Conservation (phyloP, 768 basidiomycete genomes). For the Trametes cubensis region DNA sequence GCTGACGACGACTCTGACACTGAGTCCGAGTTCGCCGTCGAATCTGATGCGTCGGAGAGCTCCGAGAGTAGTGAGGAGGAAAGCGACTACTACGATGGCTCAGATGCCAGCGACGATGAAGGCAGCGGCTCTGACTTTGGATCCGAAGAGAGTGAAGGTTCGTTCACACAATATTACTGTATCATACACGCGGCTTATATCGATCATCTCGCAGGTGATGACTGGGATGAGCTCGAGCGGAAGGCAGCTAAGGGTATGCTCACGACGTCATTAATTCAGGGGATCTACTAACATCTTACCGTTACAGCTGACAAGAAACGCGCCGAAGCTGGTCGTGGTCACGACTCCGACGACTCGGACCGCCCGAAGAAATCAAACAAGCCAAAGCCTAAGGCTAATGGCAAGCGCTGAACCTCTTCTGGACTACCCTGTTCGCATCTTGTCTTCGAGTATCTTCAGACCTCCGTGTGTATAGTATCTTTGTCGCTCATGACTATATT, state of each 20-base stretch:
- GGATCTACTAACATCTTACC: neutral
- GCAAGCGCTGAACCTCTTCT: constrained; percentile 25
- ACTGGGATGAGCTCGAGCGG: constrained; percentile 94
- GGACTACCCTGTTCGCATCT: neutral
- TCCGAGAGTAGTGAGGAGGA: constrained; percentile 52
- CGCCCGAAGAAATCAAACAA: constrained; percentile 44
- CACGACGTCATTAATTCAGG: neutral
- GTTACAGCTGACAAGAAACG: constrained; percentile 51
- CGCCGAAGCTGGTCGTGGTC: constrained; percentile 34
- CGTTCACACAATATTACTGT: constrained; percentile 15
- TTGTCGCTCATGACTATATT: neutral
- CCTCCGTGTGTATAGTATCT: constrained; percentile 9
- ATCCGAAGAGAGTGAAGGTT: constrained; percentile 63
- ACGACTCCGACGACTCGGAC: constrained; percentile 45
- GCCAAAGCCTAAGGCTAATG: constrained; percentile 35
- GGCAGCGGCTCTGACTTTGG: constrained; percentile 71
- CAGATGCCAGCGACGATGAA: constrained; percentile 56
- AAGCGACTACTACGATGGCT: constrained; percentile 51
- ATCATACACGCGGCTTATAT: neutral
- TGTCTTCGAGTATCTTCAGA: neutral
- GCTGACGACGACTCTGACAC: constrained; percentile 64
- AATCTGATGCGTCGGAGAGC: constrained; percentile 45
- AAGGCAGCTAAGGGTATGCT: constrained; percentile 84
- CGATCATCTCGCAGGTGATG: constrained; percentile 58
- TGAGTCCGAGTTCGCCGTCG: constrained; percentile 68